Conservation (phyloP, 352 stramenopile species). For the Phytophthora constricta region DNA sequence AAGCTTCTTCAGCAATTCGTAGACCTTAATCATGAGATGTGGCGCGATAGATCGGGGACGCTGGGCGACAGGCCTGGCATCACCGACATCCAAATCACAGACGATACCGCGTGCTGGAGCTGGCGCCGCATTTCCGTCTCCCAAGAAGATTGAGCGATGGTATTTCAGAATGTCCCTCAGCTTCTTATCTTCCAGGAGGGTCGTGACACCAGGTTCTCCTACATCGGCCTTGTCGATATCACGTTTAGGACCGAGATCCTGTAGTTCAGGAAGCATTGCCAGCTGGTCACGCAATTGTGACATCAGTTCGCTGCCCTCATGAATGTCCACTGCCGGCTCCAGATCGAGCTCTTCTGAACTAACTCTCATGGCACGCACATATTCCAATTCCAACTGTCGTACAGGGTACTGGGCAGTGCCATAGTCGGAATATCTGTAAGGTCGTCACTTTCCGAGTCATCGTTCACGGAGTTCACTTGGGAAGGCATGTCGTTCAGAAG, state of each 20-base stretch:
- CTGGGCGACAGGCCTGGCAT: not conserved
- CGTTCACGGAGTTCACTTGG: no score
- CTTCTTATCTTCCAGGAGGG: not conserved
- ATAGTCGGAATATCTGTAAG: no score
- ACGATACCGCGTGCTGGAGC: not conserved
- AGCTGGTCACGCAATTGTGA: conserved; percentile 2
- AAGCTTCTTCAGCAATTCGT: conserved; percentile 1
- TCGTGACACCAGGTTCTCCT: not conserved
- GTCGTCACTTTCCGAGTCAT: no score
- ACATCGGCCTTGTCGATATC: not conserved
- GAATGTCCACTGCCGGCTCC: conserved; percentile 1
- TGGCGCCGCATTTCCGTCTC: conserved; percentile 8
- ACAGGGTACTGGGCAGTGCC: no score
- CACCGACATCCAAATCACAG: not conserved
- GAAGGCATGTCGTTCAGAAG: no score
- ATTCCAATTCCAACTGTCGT: no score
- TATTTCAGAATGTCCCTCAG: not conserved
- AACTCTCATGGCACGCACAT: conserved; percentile 1
- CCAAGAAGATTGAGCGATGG: conserved; percentile 1
- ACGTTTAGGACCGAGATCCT: not conserved
- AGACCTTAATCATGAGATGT: not conserved
- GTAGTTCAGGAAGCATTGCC: not conserved
- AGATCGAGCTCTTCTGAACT: not conserved
- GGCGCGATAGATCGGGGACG: not conserved
- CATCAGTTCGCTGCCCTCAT: conserved; percentile 5